Base-by-base conservation (phyloP, 257 asterid species). In the Lycium ferocissimum region DNA sequence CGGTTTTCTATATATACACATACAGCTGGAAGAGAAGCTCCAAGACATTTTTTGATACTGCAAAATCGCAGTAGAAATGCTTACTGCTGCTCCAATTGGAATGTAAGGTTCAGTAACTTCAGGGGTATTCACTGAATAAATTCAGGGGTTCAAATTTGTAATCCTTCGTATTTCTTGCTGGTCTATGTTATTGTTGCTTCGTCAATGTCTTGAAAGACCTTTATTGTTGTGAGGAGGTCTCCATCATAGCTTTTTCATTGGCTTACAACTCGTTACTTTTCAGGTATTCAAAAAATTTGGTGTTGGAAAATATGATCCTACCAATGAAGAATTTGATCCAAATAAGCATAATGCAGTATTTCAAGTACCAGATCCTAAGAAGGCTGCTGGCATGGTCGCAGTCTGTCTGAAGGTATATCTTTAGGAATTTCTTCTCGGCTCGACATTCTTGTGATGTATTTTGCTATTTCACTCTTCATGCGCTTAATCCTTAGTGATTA, bases 301-400 rank as follows among this genome's bases (percentile, higher is more conserved):
- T 58, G 92, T 95, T 2, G 93, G 89, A 88, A 94, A 90, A 83
- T 94, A 91, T 56, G 92, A 94, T 58, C 95, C 98, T 1, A 9
- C 85, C 70, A 76, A 90, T 61, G 99, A 97, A 87, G 97, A 94
- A 89, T 97, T 97, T 83, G 97, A 97, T 83, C 99, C 99, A 35
- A 93, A 95, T 89, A 92, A 97, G 93, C 99, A 95, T 72, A 93
- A 90, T 38, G 99, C 99, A 3, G 95, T 93, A 72, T 97, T 95
- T 88, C 98, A 97, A 91, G 98, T 94, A 70, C 98, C 99, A 7
- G 98, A 94, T 86, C 91, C 98, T 89, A 90, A 97, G 58, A 97
- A 94, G 89, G 95, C 98, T 72, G 92, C 95, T 3, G 93, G 89
- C 51, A 93, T 85, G 56, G 94, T 97, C 65, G 98, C 95, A 69